Base-by-base conservation (phyloP, 352 stramenopile genomes). In the Phytophthora litchii region DNA sequence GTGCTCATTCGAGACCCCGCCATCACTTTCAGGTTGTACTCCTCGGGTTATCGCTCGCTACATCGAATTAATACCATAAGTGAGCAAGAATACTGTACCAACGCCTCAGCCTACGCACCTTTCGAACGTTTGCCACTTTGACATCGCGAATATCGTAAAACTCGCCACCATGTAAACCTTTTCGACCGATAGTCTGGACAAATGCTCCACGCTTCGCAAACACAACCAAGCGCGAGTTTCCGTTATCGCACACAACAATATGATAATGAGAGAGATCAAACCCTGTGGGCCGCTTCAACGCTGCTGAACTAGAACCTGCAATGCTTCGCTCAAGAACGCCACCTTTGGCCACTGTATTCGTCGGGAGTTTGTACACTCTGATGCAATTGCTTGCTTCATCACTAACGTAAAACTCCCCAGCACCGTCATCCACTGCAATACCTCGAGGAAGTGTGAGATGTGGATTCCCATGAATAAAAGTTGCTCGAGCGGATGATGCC, bases 201-300 rank as follows among this genome's bases (percentile, higher is more conserved):
- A 86, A 91, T 6, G 35, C 51, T 0, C 83, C 83, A 13, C 78
- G 70, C 13, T 92, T 92, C 0, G 78, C 67, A 44, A 86, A 91
- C 1, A 79, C 58, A 4, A 47, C 70, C 8, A 92, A 20, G 2
- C 79, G 74, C 25, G 61, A 59, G 35, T 89, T 84, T 0, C 80
- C 83, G 6, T 54, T 63, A 46, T 92, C 83, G 17, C 75, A 89
- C 3, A 89, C 74, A 6, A 88, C 52, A 4, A 83, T 67, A 36
- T 92, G 83, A 37, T 91, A 91, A 64, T 89, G 83, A 0, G 78
- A 89, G 16, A 86, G 45, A 54, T 83, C 78, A 9, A 89, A 61
- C 3, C 72, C 73, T 21, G 47, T 65, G 8, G 76, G 77, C 16
- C 70, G 61, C 50, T 83, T 78, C 9, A 89, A 40, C 6, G 31